Evolutionary conservation across 257 asterid species (phyloP), one percentile per base, ranked within the genome.

Genomic region (Ilex aquifolium): DNA sequence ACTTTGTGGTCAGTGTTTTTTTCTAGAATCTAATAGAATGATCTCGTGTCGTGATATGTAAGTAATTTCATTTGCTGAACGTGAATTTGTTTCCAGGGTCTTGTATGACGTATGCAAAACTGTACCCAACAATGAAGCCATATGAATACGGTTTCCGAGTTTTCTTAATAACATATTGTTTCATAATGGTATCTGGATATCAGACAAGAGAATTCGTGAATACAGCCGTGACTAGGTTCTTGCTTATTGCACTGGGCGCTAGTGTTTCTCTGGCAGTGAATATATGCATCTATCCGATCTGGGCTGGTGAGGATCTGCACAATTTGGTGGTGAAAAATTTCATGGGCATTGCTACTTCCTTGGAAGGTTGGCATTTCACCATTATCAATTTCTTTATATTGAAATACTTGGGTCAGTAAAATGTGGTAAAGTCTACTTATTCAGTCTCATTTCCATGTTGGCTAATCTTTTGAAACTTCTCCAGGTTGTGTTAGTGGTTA

Each of bases 291-390:
- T 82, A 78, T 72, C 97, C 97, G 31, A 84, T 89, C 66, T 86
- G 96, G 96, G 79, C 96, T 2, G 96, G 95, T 7, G 96, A 86
- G 56, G 96, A 89, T 81, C 83, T 89, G 58, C 95, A 89, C 73
- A 64, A 79, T 53, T 69, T 86, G 60, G 95, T 89, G 13, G 86
- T 82, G 2, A 83, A 81, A 60, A 89, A 86, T 65, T 86, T 89
- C 36, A 54, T 50, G 1, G 87, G 77, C n/a, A 82, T 89, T 32
- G 95, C 97, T 21, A 59, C 69, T 66, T 86, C 97, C 56, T 70
- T 86, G 54, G 97, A 89, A 86, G 97, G 97, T 85, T 57, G 57
- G 71, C 15, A 64, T 31, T 40, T 50, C 13, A 52, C 64, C 31
- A 60, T 48, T 52, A 6, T 12, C 61, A 29, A 44, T 31, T 32